Evolutionary conservation across 2,329 filamentous ascomycete genomes (phyloP).

Genomic region (Ophiostoma sp.): DNA sequence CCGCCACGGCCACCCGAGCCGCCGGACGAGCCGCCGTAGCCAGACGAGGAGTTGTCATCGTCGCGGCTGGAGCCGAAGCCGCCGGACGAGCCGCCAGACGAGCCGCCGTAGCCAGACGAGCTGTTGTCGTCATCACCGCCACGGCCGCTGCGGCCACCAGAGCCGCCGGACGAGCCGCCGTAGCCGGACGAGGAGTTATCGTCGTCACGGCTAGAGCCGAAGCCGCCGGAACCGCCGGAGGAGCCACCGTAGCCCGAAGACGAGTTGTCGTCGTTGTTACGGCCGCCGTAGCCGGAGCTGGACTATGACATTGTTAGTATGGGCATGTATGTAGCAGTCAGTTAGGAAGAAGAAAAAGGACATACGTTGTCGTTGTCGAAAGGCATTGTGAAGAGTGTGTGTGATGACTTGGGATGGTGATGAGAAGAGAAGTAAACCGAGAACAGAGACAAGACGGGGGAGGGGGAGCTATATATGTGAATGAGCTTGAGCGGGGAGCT

Average conservation of each 20-base stretch:
- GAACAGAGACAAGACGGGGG: neutral
- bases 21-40: slow-evolving; percentile 25
- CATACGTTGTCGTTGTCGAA: slow-evolving; percentile 33
- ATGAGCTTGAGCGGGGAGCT: slow-evolving; percentile 17
- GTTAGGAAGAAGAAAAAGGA: slow-evolving; percentile 31
- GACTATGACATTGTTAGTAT: neutral
- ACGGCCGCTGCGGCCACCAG: neutral
- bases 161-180: slow-evolving; percentile 23
- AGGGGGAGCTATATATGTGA: slow-evolving; percentile 20
- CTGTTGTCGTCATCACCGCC: neutral
- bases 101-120: neutral
- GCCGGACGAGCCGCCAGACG: slow-evolving; percentile 23
- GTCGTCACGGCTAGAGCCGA: slow-evolving; percentile 31
- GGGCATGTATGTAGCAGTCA: slow-evolving; percentile 25
- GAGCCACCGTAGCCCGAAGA: slow-evolving; percentile 16
- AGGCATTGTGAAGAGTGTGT: slow-evolving; percentile 26
- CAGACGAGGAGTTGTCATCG: slow-evolving; percentile 18
- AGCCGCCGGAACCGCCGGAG: neutral
- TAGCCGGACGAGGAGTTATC: slow-evolving; percentile 34
- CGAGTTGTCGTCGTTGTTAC: slow-evolving; percentile 16
- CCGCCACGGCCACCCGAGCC: slow-evolving; percentile 13
- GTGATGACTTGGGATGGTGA: slow-evolving; percentile 3
- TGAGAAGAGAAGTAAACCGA: neutral
- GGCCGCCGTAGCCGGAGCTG: slow-evolving; percentile 29
- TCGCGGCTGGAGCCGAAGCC: neutral